These are phyloP conservation scores for Calonectria hawksworthii DNA, from an alignment of 2,329 filamentous ascomycete genomes.

Conservation along the genomic window DNA sequence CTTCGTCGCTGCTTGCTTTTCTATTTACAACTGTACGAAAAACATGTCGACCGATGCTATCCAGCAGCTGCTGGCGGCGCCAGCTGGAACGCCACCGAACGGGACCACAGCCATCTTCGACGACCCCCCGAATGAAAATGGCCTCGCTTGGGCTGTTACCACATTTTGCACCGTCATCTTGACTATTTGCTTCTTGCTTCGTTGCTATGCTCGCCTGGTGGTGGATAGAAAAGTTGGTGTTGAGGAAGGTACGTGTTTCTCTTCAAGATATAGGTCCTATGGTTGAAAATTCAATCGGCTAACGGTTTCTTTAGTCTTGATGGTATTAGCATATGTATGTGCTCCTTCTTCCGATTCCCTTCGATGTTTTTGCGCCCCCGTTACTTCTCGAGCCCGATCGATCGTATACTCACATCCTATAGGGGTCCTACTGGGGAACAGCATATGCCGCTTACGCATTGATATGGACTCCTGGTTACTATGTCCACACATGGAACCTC, in stretches of 20 bases:
- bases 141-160: constrained; percentile 18
- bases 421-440: constrained; percentile 31
- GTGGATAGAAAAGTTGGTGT: constrained; percentile 3
- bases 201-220: constrained; percentile 19
- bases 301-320: constrained; percentile 10
- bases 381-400: neutral
- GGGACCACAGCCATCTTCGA: constrained; percentile 27
- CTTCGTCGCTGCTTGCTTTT: neutral
- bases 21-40: neutral
- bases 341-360: neutral
- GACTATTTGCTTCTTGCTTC: constrained; percentile 21
- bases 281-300: neutral
- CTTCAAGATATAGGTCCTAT: neutral
- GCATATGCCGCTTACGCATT: constrained; percentile 20
- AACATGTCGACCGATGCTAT: constrained; percentile 10
- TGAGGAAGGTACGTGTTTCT: constrained; percentile 22
- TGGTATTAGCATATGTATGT: constrained; percentile 27
- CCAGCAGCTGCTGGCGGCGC: constrained; percentile 18
- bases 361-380: neutral
- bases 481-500: constrained; percentile 30
- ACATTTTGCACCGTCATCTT: constrained; percentile 23
- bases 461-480: constrained; percentile 27
- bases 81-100: constrained; percentile 20
- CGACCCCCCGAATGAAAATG: constrained; percentile 26
- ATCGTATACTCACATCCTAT: neutral